These are phyloP conservation scores for Austroboletus novae-zelandiae DNA, from an alignment of 1,284 basidiomycete genomes.

Conservation along the genomic window DNA sequence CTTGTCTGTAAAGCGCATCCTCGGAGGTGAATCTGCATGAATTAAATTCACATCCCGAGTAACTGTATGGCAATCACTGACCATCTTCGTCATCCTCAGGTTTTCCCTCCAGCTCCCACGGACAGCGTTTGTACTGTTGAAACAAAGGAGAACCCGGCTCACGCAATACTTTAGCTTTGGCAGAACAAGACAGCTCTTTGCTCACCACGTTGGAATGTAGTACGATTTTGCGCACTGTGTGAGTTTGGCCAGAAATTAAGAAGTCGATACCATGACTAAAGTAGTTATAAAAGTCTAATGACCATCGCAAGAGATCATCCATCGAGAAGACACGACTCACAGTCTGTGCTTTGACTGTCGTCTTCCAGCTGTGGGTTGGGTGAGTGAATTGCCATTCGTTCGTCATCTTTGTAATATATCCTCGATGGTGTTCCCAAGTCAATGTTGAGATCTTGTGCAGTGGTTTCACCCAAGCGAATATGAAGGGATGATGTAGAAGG, in stretches of 20 bases:
- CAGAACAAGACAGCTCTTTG: constrained; percentile 7
- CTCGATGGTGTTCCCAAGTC: constrained; percentile 80
- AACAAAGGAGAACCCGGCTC: constrained; percentile 86
- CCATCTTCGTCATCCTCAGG: constrained; percentile 79
- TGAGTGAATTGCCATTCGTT: constrained; percentile 79
- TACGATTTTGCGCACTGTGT: constrained; percentile 80
- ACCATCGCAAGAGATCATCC: constrained; percentile 7
- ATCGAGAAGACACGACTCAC: constrained; percentile 32
- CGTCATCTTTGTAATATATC: constrained; percentile 83
- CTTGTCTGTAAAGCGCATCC: constrained; percentile 65
- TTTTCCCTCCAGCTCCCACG: constrained; percentile 76
- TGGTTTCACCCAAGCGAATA: constrained; percentile 75
- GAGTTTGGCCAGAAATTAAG: constrained; percentile 67
- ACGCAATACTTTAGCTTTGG: constrained; percentile 1
- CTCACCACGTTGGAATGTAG: constrained; percentile 84
- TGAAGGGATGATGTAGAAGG: constrained; percentile 44
- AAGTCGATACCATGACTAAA: constrained; percentile 88
- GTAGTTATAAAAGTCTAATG: constrained; percentile 86
- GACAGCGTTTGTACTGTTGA: constrained; percentile 85
- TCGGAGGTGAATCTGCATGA: constrained; percentile 60
- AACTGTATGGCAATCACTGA: constrained; percentile 25
- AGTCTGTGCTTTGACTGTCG: constrained; percentile 42
- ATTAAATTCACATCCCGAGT: constrained; percentile 3
- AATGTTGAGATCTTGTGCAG: constrained; percentile 74
- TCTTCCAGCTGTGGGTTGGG: constrained; percentile 40